A percentile compares a stretch with the other conserved stretches of the same genome.
These are phyloP conservation scores for Spathaspora sp. DNA, from an alignment of 1,139 yeast genomes.

Conservation along the genomic window DNA sequence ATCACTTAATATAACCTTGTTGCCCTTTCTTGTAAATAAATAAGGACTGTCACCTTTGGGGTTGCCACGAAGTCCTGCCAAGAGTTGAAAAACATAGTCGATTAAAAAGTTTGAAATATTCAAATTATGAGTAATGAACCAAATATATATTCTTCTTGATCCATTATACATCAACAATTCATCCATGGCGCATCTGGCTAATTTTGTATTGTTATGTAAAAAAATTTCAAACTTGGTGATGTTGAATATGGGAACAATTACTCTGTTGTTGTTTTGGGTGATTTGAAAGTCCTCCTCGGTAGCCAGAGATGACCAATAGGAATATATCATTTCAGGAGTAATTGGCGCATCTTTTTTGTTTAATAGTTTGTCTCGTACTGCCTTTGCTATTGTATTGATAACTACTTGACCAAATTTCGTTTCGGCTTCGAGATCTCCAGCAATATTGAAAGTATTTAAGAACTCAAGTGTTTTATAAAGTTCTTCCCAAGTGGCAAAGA, in stretches of 20 bases:
- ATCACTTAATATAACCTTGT: slow-evolving; percentile 44
- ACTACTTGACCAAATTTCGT: slow-evolving; percentile 39
- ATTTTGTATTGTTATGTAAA: slow-evolving; percentile 34
- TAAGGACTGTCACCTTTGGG: slow-evolving; percentile 27
- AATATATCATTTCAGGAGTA: slow-evolving; percentile 52
- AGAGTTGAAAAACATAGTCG: slow-evolving; percentile 61
- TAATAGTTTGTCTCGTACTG: slow-evolving; percentile 38
- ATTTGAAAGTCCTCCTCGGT: slow-evolving; percentile 23
- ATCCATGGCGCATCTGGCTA: slow-evolving; percentile 58
- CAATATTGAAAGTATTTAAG: slow-evolving; percentile 24
- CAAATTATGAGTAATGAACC: slow-evolving; percentile 63
- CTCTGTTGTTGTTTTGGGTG: slow-evolving; percentile 28
- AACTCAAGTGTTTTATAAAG: slow-evolving; percentile 29
- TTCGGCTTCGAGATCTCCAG: slow-evolving; percentile 27
- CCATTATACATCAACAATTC: slow-evolving; percentile 70
- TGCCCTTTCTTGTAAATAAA: slow-evolving; percentile 55
- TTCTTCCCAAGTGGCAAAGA: slow-evolving; percentile 32
- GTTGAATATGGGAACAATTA: slow-evolving; percentile 43
- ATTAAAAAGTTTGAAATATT: slow-evolving; percentile 50
- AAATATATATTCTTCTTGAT: slow-evolving; percentile 58
- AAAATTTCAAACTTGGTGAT: slow-evolving; percentile 40
- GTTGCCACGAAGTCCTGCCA: slow-evolving; percentile 54
- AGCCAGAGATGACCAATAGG: slow-evolving; percentile 40
- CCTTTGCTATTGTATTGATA: slow-evolving; percentile 51
- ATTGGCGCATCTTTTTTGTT: slow-evolving; percentile 19